A percentile compares a stretch with the other conserved stretches of the same genome.
These are phyloP conservation scores for Phycomyces nitens DNA, from an alignment of 192 early-diverging fungal genomes.

Conservation along the genomic window DNA sequence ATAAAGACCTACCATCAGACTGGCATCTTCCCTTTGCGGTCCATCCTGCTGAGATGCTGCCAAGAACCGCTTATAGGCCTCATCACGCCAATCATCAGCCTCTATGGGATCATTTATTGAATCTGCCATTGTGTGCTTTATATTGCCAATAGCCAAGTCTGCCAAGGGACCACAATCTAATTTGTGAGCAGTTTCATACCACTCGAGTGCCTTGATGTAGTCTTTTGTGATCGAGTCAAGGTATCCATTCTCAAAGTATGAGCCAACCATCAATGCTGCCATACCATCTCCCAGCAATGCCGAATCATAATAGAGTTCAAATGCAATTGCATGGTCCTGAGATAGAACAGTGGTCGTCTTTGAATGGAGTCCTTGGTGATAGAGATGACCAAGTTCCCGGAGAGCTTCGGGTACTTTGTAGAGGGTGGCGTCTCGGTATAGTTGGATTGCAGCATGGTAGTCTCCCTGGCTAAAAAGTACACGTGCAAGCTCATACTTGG, in stretches of 20 bases:
- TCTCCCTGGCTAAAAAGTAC: conserved; percentile 14
- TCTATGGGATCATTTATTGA: background rate
- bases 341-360: conserved; percentile 12
- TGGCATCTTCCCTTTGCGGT: background rate
- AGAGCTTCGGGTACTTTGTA: conserved; percentile 19
- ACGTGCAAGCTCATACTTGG: conserved; percentile 19
- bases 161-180: conserved; percentile 16
- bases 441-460: conserved; percentile 4
- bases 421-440: conserved; percentile 19
- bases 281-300: conserved; percentile 21
- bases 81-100: conserved; percentile 14
- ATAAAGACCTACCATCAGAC: conserved; percentile 30
- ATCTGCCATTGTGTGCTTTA: conserved; percentile 20
- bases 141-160: conserved; percentile 28
- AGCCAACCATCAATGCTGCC: conserved; percentile 26
- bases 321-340: conserved; percentile 23
- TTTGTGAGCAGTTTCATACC: conserved; percentile 20
- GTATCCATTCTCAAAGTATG: conserved; percentile 31
- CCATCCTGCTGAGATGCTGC: background rate
- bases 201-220: conserved; percentile 15
- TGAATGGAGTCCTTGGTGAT: conserved; percentile 18
- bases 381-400: conserved; percentile 18
- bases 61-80: conserved; percentile 5
- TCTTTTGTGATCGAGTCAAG: conserved; percentile 11
- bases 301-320: conserved; percentile 23